Evolutionary conservation across 2,329 filamentous ascomycete species (phyloP).

Genomic region (Diaporthe caulivora): DNA sequence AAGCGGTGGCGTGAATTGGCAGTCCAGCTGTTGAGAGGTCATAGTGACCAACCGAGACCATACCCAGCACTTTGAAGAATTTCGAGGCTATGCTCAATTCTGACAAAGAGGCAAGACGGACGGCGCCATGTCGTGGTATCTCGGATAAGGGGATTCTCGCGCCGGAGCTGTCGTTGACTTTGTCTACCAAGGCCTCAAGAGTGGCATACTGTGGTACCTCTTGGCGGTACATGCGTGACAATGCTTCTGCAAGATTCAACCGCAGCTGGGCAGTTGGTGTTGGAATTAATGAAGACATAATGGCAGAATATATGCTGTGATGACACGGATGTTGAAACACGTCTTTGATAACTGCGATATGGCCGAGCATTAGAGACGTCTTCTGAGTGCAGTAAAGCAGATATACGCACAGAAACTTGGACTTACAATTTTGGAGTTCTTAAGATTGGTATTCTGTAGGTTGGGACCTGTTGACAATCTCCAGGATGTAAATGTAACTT

Average conservation of each 20-base stretch:
- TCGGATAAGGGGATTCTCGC: constrained; percentile 17
- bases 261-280: constrained; percentile 33
- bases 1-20: constrained; percentile 65
- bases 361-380: not conserved
- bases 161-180: constrained; percentile 3
- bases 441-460: not conserved
- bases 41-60: constrained; percentile 65
- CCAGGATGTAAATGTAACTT: not conserved
- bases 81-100: constrained; percentile 58
- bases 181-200: constrained; percentile 38
- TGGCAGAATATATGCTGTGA: not conserved
- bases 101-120: constrained; percentile 58
- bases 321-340: not conserved
- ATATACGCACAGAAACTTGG: not conserved
- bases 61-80: constrained; percentile 60
- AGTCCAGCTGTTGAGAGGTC: constrained; percentile 60
- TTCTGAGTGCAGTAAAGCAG: not conserved
- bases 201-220: constrained; percentile 44
- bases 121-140: constrained; percentile 58
- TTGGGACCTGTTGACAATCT: not conserved
- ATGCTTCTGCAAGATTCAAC: constrained; percentile 36
- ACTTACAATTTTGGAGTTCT: not conserved
- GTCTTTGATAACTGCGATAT: not conserved
- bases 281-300: constrained; percentile 19
- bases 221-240: constrained; percentile 43